These are phyloP conservation scores for Saccharomycopsis sp. DNA, from an alignment of 805 yeast genomes.

Conservation along the genomic window DNA sequence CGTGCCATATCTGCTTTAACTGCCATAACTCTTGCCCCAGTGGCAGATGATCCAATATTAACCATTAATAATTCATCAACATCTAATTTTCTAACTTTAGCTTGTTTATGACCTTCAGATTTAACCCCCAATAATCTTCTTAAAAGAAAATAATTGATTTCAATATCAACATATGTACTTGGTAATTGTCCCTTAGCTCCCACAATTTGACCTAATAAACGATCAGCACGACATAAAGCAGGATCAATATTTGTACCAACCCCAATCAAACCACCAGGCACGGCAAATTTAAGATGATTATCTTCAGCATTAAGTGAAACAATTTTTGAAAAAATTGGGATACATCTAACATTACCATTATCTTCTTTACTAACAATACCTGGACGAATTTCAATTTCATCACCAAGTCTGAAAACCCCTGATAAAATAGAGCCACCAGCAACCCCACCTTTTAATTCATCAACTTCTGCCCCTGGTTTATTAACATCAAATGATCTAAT, in stretches of 20 bases:
- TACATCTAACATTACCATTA: constrained; percentile 73
- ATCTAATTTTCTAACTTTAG: constrained; percentile 91
- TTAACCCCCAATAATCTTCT: constrained; percentile 97
- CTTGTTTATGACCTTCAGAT: constrained; percentile 93
- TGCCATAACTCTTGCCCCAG: constrained; percentile 97
- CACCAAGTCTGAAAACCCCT: constrained; percentile 96
- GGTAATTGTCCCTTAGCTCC: constrained; percentile 97
- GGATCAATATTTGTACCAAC: constrained; percentile 99
- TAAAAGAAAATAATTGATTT: constrained; percentile 90
- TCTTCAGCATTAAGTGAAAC: constrained; percentile 95
- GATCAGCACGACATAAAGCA: constrained; percentile 97
- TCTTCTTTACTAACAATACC: constrained; percentile 97
- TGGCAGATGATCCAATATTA: constrained; percentile 97
- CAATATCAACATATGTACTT: constrained; percentile 92
- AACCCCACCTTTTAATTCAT: constrained; percentile 97
- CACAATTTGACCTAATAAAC: constrained; percentile 97
- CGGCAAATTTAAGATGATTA: constrained; percentile 96
- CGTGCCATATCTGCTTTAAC: constrained; percentile 99
- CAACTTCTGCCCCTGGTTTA: constrained; percentile 97
- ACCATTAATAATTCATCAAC: constrained; percentile 97
- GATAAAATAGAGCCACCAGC: constrained; percentile 98
- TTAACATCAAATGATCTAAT: constrained; percentile 98
- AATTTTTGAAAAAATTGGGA: constrained; percentile 89
- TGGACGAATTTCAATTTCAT: constrained; percentile 97
- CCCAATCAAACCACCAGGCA: constrained; percentile 99